These are phyloP conservation scores for Boletus sp. DNA, from an alignment of 768 basidiomycete species.

Conservation along the genomic window DNA sequence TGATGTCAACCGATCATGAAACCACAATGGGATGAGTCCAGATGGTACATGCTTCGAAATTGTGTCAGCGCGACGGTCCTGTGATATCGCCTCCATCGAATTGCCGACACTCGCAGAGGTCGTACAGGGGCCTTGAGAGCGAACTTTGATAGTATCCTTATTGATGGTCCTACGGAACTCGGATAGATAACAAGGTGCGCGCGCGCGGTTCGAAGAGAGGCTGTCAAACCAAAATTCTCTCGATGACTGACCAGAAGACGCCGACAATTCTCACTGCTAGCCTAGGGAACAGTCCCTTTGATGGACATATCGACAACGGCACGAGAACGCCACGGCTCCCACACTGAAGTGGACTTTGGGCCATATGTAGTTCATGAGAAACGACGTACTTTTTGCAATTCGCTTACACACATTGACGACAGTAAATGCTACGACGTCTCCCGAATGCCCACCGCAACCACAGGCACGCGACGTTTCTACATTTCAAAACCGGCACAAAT, in stretches of 20 bases:
- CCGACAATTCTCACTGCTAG: background rate
- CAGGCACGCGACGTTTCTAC: background rate
- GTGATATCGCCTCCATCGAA: background rate
- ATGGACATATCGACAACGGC: background rate
- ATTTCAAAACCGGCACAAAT: background rate
- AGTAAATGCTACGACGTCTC: background rate
- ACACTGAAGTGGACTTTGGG: background rate
- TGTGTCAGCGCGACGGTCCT: background rate
- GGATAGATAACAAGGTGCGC: no score
- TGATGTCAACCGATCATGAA: background rate
- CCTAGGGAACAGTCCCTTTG: background rate
- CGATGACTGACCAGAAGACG: background rate
- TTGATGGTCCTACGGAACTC: no score
- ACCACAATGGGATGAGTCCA: constrained; percentile 2
- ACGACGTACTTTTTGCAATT: background rate
- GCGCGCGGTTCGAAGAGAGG: no score
- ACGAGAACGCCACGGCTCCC: background rate
- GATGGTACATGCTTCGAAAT: background rate
- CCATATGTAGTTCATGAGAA: background rate
- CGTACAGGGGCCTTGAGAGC: no score
- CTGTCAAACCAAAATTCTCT: no score
- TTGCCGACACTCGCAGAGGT: background rate
- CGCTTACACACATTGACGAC: background rate
- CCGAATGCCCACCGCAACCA: background rate
- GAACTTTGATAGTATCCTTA: no score